These are phyloP conservation scores for Eragrostis curvula DNA, from an alignment of 176 grass and related monocot genomes.

Conservation along the genomic window DNA sequence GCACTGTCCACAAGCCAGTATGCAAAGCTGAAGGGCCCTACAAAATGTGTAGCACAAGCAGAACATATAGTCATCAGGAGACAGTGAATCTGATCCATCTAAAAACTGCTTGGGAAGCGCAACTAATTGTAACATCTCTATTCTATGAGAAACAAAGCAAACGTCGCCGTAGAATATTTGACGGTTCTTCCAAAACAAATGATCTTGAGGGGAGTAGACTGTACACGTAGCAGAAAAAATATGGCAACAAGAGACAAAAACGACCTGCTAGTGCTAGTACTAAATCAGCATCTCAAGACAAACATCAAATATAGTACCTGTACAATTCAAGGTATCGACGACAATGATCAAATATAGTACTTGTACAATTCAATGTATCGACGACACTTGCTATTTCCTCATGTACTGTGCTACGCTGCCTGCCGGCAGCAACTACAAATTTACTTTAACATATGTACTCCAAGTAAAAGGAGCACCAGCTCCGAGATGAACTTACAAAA, in stretches of 20 bases:
- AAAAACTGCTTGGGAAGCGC: not conserved
- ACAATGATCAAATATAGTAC: conserved; percentile 27
- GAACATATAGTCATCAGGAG: not conserved
- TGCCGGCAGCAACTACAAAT: conserved; percentile 4
- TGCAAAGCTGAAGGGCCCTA: too few species aligned
- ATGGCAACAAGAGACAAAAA: conserved; percentile 40
- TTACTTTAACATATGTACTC: not conserved
- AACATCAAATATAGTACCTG: conserved; percentile 22
- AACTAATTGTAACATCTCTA: not conserved
- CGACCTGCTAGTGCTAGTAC: not conserved
- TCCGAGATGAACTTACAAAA: conserved; percentile 1
- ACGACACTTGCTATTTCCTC: conserved; percentile 13
- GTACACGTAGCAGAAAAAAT: conserved; percentile 23
- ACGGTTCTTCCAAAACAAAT: conserved; percentile 18
- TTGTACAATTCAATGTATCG: conserved; percentile 34
- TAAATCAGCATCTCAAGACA: conserved; percentile 29
- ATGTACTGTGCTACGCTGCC: conserved; percentile 13
- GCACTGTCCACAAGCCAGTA: too few species aligned
- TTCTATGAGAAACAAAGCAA: not conserved
- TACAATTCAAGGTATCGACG: conserved; percentile 24
- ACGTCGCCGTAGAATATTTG: not conserved
- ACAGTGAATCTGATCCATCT: not conserved
- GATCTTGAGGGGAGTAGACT: not conserved
- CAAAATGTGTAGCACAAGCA: not conserved
- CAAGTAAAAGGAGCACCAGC: not conserved